Base-by-base conservation (phyloP, 768 basidiomycete species). In the Tulasnella sp. region DNA sequence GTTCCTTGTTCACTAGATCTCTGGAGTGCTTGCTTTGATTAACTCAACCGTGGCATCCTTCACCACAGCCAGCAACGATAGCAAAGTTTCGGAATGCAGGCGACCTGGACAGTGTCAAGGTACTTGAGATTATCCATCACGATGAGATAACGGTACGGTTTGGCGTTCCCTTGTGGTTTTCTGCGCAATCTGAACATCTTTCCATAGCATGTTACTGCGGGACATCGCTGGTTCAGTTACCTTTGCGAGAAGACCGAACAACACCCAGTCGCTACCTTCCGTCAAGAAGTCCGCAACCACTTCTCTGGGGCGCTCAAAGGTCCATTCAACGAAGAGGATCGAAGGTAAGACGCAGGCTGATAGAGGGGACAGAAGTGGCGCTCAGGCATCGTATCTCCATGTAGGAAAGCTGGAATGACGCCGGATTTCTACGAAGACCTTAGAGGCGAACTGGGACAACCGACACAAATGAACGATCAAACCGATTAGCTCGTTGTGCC, bases 151-250 rank as follows among this genome's bases (percentile, higher is more conserved):
- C 84, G 42, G 79, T 80, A 40, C 3, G 77, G 48, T 7, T 42
- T 39, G 32, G 20, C 26, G 15, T 20, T 35, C 44, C 37, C 29
- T 20, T 6, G 16, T 6, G 32, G 6, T 16, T 0, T 7, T 35
- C 35, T 71, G 35, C 10, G 29, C 74, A 13, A 15, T n/a, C 32
- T 44, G 18, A 44, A 42, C n/a, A 20, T 55, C 23, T 26, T 51
- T 44, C 10, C 0, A 72, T 91, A 90, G 55, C 93, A 94, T 82
- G 93, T 94, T 44, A 93, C 92, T 0, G 88, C 91, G 0, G 93
- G 93, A 1, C 93, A 93, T 83, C 86, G 92, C 73, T 94, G 93
- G 92, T 93, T 94, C 83, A 91, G 90, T 11, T 94, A 91, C 91
- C 81, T 91, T 6, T 93, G 91, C 82, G 87, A 85, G 77, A 83